These are phyloP conservation scores for Annulohypoxylon moriforme DNA, from an alignment of 495 filamentous ascomycete species.

Conservation along the genomic window DNA sequence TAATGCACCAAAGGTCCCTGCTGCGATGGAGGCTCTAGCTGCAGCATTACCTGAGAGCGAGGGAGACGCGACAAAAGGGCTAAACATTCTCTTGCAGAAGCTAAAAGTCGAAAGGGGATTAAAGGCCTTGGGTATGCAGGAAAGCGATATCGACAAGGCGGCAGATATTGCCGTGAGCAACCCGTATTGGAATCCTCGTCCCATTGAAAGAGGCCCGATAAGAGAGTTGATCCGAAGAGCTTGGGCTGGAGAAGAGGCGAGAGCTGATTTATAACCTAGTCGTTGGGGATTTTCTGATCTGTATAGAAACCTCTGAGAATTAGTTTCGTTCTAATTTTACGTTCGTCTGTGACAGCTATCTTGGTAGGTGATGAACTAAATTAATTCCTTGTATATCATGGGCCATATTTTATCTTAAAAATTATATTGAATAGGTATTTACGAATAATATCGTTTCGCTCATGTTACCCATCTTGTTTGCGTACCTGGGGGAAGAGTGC, in stretches of 20 bases:
- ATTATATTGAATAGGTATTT: no score
- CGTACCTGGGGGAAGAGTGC: no score
- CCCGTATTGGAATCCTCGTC: slow-evolving; percentile 73
- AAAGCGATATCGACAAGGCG: slow-evolving; percentile 73
- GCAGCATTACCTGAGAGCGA: slow-evolving; percentile 69
- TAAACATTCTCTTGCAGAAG: slow-evolving; percentile 69
- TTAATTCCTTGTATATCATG: no score
- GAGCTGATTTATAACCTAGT: slow-evolving; percentile 62
- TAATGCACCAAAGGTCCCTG: slow-evolving; percentile 71
- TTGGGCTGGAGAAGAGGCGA: slow-evolving; percentile 75
- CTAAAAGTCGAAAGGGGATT: slow-evolving; percentile 68
- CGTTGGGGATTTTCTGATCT: not conserved
- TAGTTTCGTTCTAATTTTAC: no score
- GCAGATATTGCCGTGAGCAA: slow-evolving; percentile 73
- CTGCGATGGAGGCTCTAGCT: slow-evolving; percentile 67
- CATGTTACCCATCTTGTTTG: no score
- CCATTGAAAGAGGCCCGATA: slow-evolving; percentile 66
- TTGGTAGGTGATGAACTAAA: no score
- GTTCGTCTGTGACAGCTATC: no score
- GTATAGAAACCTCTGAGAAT: no score
- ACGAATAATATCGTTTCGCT: no score
- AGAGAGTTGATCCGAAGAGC: slow-evolving; percentile 73
- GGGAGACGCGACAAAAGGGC: slow-evolving; percentile 65
- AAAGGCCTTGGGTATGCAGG: slow-evolving; percentile 71
- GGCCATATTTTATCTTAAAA: no score